Base-by-base conservation (phyloP, 495 filamentous ascomycete genomes). In the Aspergillus mulundensis region DNA sequence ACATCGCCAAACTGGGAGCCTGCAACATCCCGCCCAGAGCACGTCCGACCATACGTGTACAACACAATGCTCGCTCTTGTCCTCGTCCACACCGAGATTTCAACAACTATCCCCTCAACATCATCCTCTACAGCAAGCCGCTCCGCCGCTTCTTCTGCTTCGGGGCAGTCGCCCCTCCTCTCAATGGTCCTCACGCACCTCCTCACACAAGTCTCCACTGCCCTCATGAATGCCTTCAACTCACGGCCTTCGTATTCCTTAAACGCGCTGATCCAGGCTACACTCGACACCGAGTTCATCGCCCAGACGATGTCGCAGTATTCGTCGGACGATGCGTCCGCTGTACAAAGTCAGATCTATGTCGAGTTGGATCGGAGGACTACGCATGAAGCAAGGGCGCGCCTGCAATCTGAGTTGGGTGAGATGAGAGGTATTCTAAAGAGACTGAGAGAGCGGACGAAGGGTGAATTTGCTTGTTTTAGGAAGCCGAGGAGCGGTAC, bases 281-380 rank as follows among this genome's bases (percentile, higher is more conserved):
- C 95, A 0, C 79, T 98, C 5, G 94, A 98, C 57, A 91, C 95
- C 8, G 94, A 98, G 70, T 98, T 97, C 71, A 85, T 97, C 34
- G 89, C 91, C 5, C 95, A 97, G 75, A 96, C 92, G 11, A 74
- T 98, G 50, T 87, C 81, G 53, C 84, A 88, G 53, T 98, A 91
- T 65, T 91, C 89, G 1, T 91, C 88, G 12, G 86, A 95, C n/a
- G 79, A 85, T 49, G 90, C 90, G 16, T 84, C 82, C 14, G 79
- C 87, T 58, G 76, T 86, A 39, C 92, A 97, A 73, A 87, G 87
- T 60, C 79, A 89, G 71, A 88, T 97, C 51, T 98, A 98, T 68
- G 81, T 90, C 50, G 88, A 90, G 72, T 72, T 98, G 23, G 94
- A 98, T 64, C 75, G 80, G 41, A 84, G 89, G 46, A 97, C 93